phyloP scores from a whole-genome alignment of 371 early-diverging fungal genomes.

The Apophysomyces trapeziformis region DNA sequence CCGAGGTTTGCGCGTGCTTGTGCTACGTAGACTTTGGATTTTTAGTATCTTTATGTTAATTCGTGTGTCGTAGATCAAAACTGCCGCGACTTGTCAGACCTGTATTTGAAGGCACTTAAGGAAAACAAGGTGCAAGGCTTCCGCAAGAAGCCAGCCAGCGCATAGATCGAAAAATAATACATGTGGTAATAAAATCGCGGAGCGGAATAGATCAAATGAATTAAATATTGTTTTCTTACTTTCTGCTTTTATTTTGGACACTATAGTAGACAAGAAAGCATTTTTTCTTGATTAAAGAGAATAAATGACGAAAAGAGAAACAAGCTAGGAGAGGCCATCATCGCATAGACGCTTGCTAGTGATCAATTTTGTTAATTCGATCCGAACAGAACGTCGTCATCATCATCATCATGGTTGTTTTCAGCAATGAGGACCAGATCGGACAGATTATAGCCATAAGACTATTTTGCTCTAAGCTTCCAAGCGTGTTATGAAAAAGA shows the following conservation, averaged over 20 bases:
- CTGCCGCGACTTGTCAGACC: constrained; percentile 54
- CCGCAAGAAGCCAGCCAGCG: constrained; percentile 37
- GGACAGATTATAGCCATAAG: too few relatives aligned
- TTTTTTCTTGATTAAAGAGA: too few relatives aligned
- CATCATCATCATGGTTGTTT: too few relatives aligned
- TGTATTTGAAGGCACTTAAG: constrained; percentile 49
- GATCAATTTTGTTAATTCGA: too few relatives aligned
- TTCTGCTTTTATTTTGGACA: not conserved
- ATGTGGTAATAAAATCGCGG: not conserved
- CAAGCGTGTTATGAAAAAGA: too few relatives aligned
- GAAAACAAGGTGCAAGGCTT: constrained; percentile 55
- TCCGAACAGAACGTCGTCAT: too few relatives aligned
- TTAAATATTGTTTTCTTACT: not conserved
- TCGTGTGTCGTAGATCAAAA: constrained; percentile 33
- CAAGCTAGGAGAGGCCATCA: too few relatives aligned
- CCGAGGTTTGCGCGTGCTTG: not conserved
- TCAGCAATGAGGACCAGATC: too few relatives aligned
- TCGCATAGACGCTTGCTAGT: too few relatives aligned
- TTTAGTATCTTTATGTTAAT: not conserved
- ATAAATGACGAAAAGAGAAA: too few relatives aligned
- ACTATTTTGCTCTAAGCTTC: too few relatives aligned
- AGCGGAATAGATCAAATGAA: not conserved
- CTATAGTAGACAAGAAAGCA: not conserved
- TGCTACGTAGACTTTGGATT: not conserved
- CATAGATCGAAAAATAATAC: constrained; percentile 13